Evolutionary conservation across 495 filamentous ascomycete species (phyloP), one percentile per base, ranked within the genome.

Genomic region (Chaetomium fimeti): DNA sequence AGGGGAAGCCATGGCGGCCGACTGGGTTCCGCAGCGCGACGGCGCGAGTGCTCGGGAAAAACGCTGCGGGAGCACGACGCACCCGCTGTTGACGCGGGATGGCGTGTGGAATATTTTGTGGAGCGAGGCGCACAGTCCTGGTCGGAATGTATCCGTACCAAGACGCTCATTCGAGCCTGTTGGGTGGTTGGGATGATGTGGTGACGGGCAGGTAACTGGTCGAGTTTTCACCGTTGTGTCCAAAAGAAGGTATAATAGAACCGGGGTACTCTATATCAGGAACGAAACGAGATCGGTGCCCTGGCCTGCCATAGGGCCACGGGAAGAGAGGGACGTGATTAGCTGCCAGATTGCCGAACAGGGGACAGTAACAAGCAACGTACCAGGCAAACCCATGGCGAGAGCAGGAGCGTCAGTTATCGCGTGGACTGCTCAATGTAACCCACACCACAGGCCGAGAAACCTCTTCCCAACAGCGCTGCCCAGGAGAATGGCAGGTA

Each of bases 211-310:
- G 68, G 67, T 66, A 70, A 64, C 25, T 53, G 52, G 58, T 58
- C 66, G 60, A 57, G 55, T 63, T 62, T 66, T 71, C 69, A 62
- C 56, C 62, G 66, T 65, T 59, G 52, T 68, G 66, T 68, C 71
- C 65, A 56, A 70, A 68, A 72, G 72, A 71, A 76, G 76, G 63
- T 76, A 76, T 77, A 78, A 65, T 67, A 68, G 66, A 73, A 67
- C 74, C 72, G 68, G 75, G 78, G 76, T 69, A 65, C 65, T 65
- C 73, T 79, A 82, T 81, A 82, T 71, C 75, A 76, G 66, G 68
- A 66, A 68, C 68, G 66, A 69, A 71, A 75, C 73, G 70, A 74
- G 72, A 74, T 74, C 67, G 69, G 52, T 72, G 71, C 69, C 75
- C 70, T 74, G 73, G 74, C 76, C 75, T 69, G 68, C 75, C 72